Conservation (phyloP, 805 yeast genomes). For the Debaryomyces tyrocola region DNA sequence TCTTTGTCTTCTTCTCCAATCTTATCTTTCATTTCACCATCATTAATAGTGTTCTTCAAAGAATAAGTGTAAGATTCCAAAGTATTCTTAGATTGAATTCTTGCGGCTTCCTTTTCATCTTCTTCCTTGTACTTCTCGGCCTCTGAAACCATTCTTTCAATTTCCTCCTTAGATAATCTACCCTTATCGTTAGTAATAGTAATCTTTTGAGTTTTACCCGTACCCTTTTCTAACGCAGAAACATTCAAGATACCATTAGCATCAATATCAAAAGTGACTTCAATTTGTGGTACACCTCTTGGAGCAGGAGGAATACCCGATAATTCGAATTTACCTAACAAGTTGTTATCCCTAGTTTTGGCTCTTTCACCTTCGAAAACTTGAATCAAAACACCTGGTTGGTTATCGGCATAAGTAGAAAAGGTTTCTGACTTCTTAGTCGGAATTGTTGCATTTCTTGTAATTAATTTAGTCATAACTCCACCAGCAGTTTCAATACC, state of each 20-base stretch:
- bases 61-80: conserved; percentile 88
- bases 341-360: conserved; percentile 88
- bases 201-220: conserved; percentile 88
- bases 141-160: conserved; percentile 96
- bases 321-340: conserved; percentile 82
- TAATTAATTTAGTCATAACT: conserved; percentile 92
- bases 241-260: conserved; percentile 88
- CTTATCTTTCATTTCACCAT: conserved; percentile 46
- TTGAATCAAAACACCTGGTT: conserved; percentile 91
- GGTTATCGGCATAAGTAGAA: conserved; percentile 95
- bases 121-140: conserved; percentile 94
- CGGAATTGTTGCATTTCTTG: conserved; percentile 94
- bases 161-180: conserved; percentile 88
- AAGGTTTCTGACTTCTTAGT: conserved; percentile 93
- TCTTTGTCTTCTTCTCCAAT: conserved; percentile 44
- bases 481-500: conserved; percentile 98
- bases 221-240: conserved; percentile 87
- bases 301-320: conserved; percentile 89
- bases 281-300: conserved; percentile 89
- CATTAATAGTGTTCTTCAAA: conserved; percentile 66
- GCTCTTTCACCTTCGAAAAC: conserved; percentile 97
- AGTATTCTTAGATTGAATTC: conserved; percentile 84
- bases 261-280: conserved; percentile 84
- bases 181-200: conserved; percentile 94
- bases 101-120: conserved; percentile 78